These are phyloP conservation scores for Penicillium occitanis DNA, from an alignment of 2,329 filamentous ascomycete genomes.

Conservation along the genomic window DNA sequence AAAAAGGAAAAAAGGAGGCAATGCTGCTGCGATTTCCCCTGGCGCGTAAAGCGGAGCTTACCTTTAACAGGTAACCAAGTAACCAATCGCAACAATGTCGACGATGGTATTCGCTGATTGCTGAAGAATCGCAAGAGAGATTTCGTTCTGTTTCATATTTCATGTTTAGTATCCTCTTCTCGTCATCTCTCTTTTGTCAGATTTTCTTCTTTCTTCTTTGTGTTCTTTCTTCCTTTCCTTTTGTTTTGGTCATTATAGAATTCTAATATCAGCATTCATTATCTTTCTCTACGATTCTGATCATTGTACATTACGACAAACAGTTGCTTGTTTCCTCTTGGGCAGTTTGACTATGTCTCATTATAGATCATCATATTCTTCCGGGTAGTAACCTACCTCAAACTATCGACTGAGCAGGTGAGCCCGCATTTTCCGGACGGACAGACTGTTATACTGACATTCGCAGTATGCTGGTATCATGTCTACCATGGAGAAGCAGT, in stretches of 20 bases:
- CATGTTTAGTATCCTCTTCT: constrained; percentile 11
- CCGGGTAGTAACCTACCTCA: constrained; percentile 21
- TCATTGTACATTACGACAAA: neutral
- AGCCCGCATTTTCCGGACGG: constrained; percentile 16
- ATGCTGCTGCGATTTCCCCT: constrained; percentile 14
- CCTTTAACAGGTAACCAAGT: neutral
- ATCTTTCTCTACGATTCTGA: neutral
- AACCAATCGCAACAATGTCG: constrained; percentile 15
- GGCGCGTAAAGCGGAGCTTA: constrained; percentile 12
- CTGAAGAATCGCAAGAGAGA: neutral
- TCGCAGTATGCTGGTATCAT: constrained; percentile 37
- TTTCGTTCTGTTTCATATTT: constrained; percentile 15
- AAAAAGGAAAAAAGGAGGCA: constrained; percentile 1
- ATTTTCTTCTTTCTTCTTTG: neutral
- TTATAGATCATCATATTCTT: constrained; percentile 13
- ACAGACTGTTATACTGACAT: neutral
- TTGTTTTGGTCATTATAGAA: constrained; percentile 4
- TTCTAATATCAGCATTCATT: constrained; percentile 11
- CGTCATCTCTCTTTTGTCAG: neutral
- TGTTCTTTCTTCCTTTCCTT: constrained; percentile 1
- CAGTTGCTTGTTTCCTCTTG: neutral
- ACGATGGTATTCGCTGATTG: neutral
- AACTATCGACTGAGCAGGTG: constrained; percentile 17
- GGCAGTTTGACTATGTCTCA: constrained; percentile 21
- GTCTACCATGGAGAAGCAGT: constrained; percentile 30